phyloP scores from a whole-genome alignment of 1,284 basidiomycete species.

The Fomitopsis schrenkii region DNA sequence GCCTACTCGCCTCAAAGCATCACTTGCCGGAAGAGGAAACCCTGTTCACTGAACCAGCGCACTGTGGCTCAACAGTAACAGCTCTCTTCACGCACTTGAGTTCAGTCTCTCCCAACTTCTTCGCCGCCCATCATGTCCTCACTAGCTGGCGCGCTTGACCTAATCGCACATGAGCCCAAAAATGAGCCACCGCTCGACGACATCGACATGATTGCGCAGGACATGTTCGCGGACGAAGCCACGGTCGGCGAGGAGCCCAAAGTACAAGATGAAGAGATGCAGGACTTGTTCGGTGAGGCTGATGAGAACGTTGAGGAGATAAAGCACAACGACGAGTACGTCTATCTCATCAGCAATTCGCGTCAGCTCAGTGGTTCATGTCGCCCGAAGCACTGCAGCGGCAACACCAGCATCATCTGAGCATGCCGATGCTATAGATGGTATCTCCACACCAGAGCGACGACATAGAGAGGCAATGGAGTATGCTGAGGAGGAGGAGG shows the following conservation, averaged over 20 bases:
- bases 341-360: not conserved
- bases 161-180: not conserved
- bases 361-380: not conserved
- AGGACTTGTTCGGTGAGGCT: conserved; percentile 70
- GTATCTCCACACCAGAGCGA: conserved; percentile 65
- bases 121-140: not conserved
- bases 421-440: conserved; percentile 48
- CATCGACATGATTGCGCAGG: not conserved
- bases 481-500: conserved; percentile 73
- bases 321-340: conserved; percentile 30
- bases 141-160: not conserved
- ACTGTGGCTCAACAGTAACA: too few relatives aligned
- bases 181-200: not conserved
- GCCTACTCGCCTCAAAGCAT: too few relatives aligned
- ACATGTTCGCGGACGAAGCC: not conserved
- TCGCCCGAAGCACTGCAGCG: conserved; percentile 7
- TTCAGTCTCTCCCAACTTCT: too few relatives aligned
- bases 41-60: too few relatives aligned
- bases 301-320: conserved; percentile 57
- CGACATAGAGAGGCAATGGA: conserved; percentile 68
- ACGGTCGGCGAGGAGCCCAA: not conserved
- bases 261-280: conserved; percentile 63
- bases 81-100: too few relatives aligned
- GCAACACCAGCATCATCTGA: conserved; percentile 41
- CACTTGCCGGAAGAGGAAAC: too few relatives aligned